Conservation (phyloP, 2,329 filamentous ascomycete species). For the Colletotrichum shisoi region DNA sequence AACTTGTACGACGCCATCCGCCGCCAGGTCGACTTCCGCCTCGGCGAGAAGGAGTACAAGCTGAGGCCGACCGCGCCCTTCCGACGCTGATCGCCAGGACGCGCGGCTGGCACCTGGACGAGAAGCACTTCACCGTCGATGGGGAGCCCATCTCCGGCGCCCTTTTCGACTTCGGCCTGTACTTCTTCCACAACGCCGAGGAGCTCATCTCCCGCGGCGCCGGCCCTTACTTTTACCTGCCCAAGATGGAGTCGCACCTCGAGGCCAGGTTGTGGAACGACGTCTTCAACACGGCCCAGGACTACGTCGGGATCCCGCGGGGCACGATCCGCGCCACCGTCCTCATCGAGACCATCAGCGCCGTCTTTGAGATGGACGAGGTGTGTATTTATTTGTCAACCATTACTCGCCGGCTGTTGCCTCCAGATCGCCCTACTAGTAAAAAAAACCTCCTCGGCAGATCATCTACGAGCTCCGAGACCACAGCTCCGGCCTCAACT, state of each 20-base stretch:
- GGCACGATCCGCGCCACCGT: constrained; percentile 89
- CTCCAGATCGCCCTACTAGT: fast-evolving
- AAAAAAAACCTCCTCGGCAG: constrained; percentile 43
- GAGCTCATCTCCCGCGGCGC: constrained; percentile 78
- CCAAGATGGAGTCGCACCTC: constrained; percentile 91
- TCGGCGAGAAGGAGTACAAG: constrained; percentile 88
- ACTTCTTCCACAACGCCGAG: constrained; percentile 92
- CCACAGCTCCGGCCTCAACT: constrained; percentile 88
- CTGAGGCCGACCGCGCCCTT: constrained; percentile 77
- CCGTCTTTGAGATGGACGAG: constrained; percentile 94
- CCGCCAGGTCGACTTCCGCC: constrained; percentile 86
- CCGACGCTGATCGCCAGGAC: constrained; percentile 87
- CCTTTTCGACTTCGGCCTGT: constrained; percentile 90
- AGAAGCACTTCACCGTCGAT: constrained; percentile 91
- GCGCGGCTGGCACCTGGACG: constrained; percentile 88
- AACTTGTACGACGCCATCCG: constrained; percentile 91
- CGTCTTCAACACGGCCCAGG: constrained; percentile 86
- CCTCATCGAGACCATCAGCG: constrained; percentile 89
- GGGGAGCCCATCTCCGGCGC: constrained; percentile 85
- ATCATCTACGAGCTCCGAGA: constrained; percentile 95
- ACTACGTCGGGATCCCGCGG: constrained; percentile 80
- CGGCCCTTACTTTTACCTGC: constrained; percentile 90
- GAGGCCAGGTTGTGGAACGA: constrained; percentile 93
- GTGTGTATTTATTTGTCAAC: not conserved
- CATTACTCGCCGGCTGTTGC: not conserved